phyloP scores from a whole-genome alignment of 2,329 filamentous ascomycete genomes.

The Boeremia lycopersici region DNA sequence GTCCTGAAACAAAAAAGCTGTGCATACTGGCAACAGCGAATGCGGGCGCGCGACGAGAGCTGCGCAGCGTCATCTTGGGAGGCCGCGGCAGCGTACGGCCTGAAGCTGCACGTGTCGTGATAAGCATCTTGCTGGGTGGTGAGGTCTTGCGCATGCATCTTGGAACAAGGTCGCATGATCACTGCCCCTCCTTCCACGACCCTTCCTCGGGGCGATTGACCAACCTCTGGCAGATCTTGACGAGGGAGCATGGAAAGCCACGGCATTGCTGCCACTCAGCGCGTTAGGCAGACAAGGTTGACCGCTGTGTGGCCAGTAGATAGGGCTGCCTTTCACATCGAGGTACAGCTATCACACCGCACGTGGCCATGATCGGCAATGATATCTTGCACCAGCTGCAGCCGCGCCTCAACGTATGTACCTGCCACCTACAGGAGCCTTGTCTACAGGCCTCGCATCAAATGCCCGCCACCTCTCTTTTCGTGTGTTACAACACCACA shows the following conservation, averaged over 20 bases:
- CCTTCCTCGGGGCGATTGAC: slow-evolving; percentile 21
- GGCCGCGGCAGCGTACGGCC: slow-evolving; percentile 13
- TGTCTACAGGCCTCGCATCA: slow-evolving; percentile 15
- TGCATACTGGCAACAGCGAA: slow-evolving; percentile 28
- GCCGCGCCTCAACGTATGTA: slow-evolving; percentile 11
- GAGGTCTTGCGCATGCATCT: slow-evolving; percentile 14
- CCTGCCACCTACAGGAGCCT: slow-evolving; percentile 15
- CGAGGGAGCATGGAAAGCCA: slow-evolving; percentile 25
- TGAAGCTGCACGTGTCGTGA: slow-evolving; percentile 21
- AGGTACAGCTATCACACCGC: slow-evolving; percentile 19
- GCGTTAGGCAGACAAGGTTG: slow-evolving; percentile 15
- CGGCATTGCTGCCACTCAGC: slow-evolving; percentile 17
- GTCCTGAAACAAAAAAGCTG: slow-evolving; percentile 36
- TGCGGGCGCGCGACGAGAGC: slow-evolving; percentile 2
- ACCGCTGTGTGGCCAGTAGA: slow-evolving; percentile 10
- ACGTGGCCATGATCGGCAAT: slow-evolving; percentile 11
- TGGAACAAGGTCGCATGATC: slow-evolving; percentile 36
- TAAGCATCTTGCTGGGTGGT: slow-evolving; percentile 19
- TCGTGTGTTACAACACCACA: slow-evolving; percentile 24
- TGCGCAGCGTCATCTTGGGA: slow-evolving; percentile 2
- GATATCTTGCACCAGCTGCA: slow-evolving; percentile 3
- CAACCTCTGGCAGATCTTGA: slow-evolving; percentile 29
- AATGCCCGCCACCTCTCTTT: slow-evolving; percentile 12
- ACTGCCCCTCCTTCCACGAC: slow-evolving; percentile 30
- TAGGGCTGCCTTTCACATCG: slow-evolving; percentile 7